These are phyloP conservation scores for Cytauxzoon felis DNA, from an alignment of 169 alveolate genomes.

Conservation along the genomic window DNA sequence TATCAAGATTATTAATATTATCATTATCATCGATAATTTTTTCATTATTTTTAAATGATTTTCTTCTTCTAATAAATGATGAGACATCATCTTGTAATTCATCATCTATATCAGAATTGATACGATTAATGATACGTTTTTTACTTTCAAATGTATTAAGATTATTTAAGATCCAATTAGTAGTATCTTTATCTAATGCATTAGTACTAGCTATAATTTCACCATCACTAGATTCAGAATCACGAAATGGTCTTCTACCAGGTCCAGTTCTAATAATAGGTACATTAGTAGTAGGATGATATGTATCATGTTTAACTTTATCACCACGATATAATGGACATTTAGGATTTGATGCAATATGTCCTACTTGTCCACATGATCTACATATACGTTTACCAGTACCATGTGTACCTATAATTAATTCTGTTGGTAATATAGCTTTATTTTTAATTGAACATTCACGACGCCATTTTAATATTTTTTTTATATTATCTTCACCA, in stretches of 20 bases:
- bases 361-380: conserved; percentile 82
- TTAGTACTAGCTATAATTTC: conserved; percentile 38
- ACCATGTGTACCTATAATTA: not conserved
- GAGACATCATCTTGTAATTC: conserved; percentile 24
- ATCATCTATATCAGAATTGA: conserved; percentile 9
- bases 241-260: conserved; percentile 1
- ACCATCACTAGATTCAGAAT: conserved; percentile 45
- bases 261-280: conserved; percentile 13
- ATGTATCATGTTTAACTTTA: conserved; percentile 30
- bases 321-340: conserved; percentile 70
- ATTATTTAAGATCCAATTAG: conserved; percentile 28
- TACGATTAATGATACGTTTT: not conserved
- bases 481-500: conserved; percentile 78
- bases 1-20: not conserved
- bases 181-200: conserved; percentile 36
- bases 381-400: conserved; percentile 74
- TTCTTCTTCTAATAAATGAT: not conserved
- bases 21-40: not conserved
- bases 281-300: conserved; percentile 30
- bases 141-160: not conserved
- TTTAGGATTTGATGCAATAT: conserved; percentile 83
- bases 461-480: conserved; percentile 75
- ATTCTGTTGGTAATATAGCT: conserved; percentile 9
- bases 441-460: conserved; percentile 60
- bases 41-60: not conserved